Percentiles rank a stretch among this genome's conserved stretches.
These are phyloP conservation scores for Cymodocea nodosa DNA, from an alignment of 116 monocot genomes.

Conservation along the genomic window DNA sequence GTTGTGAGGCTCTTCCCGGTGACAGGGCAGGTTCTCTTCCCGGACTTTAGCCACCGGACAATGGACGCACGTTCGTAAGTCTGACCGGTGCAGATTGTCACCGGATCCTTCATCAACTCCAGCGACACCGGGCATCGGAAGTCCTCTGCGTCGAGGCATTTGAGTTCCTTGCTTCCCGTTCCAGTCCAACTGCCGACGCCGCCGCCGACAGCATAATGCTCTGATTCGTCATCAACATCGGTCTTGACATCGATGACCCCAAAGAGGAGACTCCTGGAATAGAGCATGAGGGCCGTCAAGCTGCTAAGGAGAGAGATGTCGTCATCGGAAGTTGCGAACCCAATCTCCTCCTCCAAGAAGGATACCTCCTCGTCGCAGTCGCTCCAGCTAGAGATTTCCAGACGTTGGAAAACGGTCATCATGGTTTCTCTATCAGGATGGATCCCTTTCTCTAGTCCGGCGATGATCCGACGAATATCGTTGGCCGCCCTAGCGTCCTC, in stretches of 20 bases:
- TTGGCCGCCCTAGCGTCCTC: slow-evolving; percentile 17
- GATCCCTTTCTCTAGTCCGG: slow-evolving; percentile 22
- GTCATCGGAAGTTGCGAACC: not conserved
- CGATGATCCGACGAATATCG: slow-evolving; percentile 24
- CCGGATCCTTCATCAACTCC: slow-evolving; percentile 67
- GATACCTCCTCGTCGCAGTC: slow-evolving; percentile 53
- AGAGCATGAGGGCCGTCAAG: slow-evolving; percentile 46
- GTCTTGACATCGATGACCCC: slow-evolving; percentile 5
- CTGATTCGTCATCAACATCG: too few species aligned
- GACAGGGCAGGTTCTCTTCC: slow-evolving; percentile 44
- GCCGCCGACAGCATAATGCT: too few species aligned
- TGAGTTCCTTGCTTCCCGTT: not conserved
- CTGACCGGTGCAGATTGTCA: slow-evolving; percentile 58
- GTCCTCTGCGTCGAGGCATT: slow-evolving; percentile 19
- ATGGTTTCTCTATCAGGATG: slow-evolving; percentile 20
- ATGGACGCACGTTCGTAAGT: slow-evolving; percentile 75
- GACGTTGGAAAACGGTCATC: slow-evolving; percentile 22
- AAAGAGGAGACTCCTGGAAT: slow-evolving; percentile 53
- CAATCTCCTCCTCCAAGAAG: slow-evolving; percentile 63
- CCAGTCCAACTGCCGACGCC: not conserved
- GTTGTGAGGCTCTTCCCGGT: slow-evolving; percentile 45
- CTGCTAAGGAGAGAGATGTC: slow-evolving; percentile 28
- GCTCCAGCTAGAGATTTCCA: slow-evolving; percentile 42
- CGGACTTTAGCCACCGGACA: slow-evolving; percentile 46
- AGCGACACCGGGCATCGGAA: slow-evolving; percentile 64